Percentiles rank a stretch among this genome's conserved stretches.
Evolutionary conservation across 805 yeast genomes (phyloP).

Genomic region (Isabelozyma rhagii): DNA sequence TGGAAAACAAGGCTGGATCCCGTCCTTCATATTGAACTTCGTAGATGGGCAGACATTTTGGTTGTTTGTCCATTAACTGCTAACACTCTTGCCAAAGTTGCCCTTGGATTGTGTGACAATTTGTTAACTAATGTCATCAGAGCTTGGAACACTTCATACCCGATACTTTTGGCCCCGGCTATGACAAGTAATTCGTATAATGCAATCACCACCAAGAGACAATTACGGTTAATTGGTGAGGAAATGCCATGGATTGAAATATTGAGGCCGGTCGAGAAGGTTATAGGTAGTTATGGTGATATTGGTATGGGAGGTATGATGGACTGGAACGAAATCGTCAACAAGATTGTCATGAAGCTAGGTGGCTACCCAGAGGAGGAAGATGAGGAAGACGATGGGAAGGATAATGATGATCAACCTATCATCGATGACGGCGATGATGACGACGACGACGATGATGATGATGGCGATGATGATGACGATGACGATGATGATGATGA

Average conservation of each 20-base stretch:
- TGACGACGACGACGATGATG: conserved; percentile 31
- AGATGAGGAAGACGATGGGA: conserved; percentile 47
- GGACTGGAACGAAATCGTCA: conserved; percentile 94
- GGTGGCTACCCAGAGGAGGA: conserved; percentile 51
- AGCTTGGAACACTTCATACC: conserved; percentile 93
- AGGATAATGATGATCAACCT: conserved; percentile 24
- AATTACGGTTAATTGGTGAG: conserved; percentile 69
- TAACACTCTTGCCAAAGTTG: conserved; percentile 84
- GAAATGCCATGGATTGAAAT: conserved; percentile 96
- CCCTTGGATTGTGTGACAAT: conserved; percentile 91
- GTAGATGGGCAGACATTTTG: conserved; percentile 95
- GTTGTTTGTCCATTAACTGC: conserved; percentile 95
- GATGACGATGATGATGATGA: conserved; percentile 49
- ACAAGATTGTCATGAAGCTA: conserved; percentile 70
- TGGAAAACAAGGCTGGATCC: conserved; percentile 86
- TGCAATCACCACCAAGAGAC: conserved; percentile 83
- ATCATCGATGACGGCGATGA: conserved; percentile 25
- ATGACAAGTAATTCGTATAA: conserved; percentile 93
- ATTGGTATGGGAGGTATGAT: conserved; percentile 99
- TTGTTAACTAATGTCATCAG: conserved; percentile 84
- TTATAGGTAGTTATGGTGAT: conserved; percentile 89
- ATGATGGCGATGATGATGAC: conserved; percentile 35
- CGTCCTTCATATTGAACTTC: conserved; percentile 87
- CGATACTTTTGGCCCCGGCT: conserved; percentile 89
- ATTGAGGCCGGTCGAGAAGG: conserved; percentile 93